Evolutionary conservation across 768 basidiomycete genomes (phyloP).

Genomic region (Lentinula raphanica): DNA sequence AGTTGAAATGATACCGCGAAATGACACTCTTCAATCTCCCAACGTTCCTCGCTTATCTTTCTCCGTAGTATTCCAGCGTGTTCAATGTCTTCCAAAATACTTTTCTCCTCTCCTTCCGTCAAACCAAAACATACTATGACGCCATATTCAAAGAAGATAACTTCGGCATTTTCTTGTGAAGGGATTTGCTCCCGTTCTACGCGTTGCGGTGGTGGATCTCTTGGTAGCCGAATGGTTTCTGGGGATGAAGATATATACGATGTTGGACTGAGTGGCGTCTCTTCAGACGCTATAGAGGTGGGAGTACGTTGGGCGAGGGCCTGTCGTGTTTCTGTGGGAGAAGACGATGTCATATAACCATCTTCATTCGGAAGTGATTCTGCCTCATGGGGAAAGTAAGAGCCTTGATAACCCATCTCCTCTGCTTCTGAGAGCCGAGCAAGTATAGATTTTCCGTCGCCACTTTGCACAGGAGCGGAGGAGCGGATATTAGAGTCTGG

Average conservation of each 20-base stretch:
- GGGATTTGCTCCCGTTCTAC: constrained; percentile 10
- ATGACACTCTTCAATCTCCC: constrained; percentile 94
- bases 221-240: constrained; percentile 7
- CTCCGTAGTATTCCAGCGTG: constrained; percentile 65
- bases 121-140: constrained; percentile 92
- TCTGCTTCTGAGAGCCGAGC: constrained; percentile 80
- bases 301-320: constrained; percentile 10
- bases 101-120: constrained; percentile 69
- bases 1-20: constrained; percentile 55
- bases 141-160: constrained; percentile 80
- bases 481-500: constrained; percentile 83
- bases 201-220: not conserved
- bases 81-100: constrained; percentile 79
- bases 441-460: constrained; percentile 53
- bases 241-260: constrained; percentile 3
- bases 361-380: constrained; percentile 36
- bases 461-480: constrained; percentile 53
- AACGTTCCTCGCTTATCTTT: constrained; percentile 57
- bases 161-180: constrained; percentile 62
- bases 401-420: constrained; percentile 83
- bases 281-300: constrained; percentile 10
- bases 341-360: constrained; percentile 57
- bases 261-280: constrained; percentile 11
- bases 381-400: constrained; percentile 55
- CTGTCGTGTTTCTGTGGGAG: constrained; percentile 33